These are phyloP conservation scores for Biscogniauxia mediterranea DNA, from an alignment of 2,329 filamentous ascomycete genomes.

Conservation along the genomic window DNA sequence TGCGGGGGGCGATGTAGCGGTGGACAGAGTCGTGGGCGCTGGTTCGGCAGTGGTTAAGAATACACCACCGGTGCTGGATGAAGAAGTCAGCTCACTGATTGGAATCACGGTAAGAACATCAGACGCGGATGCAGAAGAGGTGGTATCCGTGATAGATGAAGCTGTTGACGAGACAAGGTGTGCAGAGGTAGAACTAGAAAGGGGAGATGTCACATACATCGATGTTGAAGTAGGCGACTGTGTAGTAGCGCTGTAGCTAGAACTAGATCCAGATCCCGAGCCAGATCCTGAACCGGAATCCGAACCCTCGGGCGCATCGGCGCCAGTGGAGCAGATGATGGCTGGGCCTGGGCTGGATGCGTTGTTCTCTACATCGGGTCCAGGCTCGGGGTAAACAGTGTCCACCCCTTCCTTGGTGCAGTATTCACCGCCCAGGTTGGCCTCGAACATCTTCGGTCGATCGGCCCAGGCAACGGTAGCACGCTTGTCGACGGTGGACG, in stretches of 20 bases:
- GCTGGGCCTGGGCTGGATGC: constrained; percentile 38
- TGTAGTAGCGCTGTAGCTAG: constrained; percentile 27
- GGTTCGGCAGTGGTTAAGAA: constrained; percentile 37
- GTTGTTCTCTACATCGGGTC: constrained; percentile 48
- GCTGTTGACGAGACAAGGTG: not conserved
- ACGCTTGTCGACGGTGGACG: constrained; percentile 29
- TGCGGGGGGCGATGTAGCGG: constrained; percentile 13
- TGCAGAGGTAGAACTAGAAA: constrained; percentile 6
- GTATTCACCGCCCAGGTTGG: constrained; percentile 59
- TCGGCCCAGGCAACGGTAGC: constrained; percentile 43
- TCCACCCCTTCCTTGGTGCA: constrained; percentile 62
- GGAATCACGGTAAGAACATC: constrained; percentile 22
- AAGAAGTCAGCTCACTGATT: constrained; percentile 24
- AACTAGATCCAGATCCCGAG: constrained; percentile 32
- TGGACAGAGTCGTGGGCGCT: constrained; percentile 25
- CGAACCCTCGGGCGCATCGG: constrained; percentile 19
- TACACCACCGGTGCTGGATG: constrained; percentile 41
- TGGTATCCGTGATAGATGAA: constrained; percentile 1
- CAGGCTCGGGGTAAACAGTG: constrained; percentile 65
- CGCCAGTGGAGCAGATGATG: constrained; percentile 28
- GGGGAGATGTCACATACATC: constrained; percentile 21
- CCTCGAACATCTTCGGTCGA: constrained; percentile 68
- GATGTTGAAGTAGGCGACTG: constrained; percentile 13
- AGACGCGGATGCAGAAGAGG: not conserved
- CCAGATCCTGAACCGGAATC: constrained; percentile 32